Percentiles rank a stretch among this genome's conserved stretches.
Evolutionary conservation across 148 eudicot species (phyloP).

Genomic region (Chenopodium album): DNA sequence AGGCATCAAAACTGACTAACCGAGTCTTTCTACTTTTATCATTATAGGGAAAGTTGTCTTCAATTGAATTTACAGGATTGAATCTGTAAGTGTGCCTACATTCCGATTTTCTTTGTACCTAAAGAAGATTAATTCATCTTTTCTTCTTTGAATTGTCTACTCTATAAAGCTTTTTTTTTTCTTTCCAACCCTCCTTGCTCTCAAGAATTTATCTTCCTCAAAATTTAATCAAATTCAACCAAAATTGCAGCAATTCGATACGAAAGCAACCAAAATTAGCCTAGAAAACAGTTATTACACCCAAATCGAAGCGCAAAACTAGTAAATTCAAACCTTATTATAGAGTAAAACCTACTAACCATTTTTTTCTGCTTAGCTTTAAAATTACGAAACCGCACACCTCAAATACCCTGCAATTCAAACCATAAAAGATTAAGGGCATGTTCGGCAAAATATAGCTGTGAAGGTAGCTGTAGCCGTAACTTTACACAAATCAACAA

Average conservation of each 20-base stretch:
- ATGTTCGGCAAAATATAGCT: no score
- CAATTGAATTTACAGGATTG: no score
- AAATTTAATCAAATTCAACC: not conserved
- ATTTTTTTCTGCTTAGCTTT: conserved; percentile 4
- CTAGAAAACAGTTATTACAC: not conserved
- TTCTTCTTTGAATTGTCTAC: not conserved
- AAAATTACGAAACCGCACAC: not conserved
- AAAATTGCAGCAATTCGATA: not conserved
- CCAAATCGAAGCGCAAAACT: not conserved
- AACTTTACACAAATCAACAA: not conserved
- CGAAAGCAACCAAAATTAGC: not conserved
- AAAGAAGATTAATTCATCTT: not conserved
- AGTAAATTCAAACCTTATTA: not conserved
- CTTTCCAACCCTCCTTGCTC: not conserved
- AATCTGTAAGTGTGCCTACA: no score
- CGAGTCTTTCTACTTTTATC: not conserved
- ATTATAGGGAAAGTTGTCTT: no score
- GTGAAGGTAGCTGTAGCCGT: no score
- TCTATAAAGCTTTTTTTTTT: not conserved
- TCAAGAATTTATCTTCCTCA: not conserved
- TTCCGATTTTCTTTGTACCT: no score
- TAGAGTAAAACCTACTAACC: conserved; percentile 21
- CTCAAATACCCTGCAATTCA: not conserved
- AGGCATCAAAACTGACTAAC: not conserved
- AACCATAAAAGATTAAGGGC: not conserved